Conservation (phyloP, 2,329 filamentous ascomycete genomes). For the Nemania sp. region DNA sequence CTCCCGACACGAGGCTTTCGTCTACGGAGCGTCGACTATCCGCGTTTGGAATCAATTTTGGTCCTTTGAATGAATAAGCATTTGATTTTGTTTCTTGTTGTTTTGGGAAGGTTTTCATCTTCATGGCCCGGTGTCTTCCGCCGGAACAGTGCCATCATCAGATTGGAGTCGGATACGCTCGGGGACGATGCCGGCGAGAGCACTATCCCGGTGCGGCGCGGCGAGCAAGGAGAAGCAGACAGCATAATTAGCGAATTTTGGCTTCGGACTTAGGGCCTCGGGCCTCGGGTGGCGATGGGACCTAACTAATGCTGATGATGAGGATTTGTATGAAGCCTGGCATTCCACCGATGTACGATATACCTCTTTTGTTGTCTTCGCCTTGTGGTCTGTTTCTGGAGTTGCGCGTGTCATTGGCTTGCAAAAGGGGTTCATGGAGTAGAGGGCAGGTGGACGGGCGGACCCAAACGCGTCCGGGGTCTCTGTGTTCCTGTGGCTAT, state of each 20-base stretch:
- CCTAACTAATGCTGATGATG: slow-evolving; percentile 28
- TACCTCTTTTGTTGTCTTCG: slow-evolving; percentile 17
- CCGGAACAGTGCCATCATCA: background rate
- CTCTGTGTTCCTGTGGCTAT: slow-evolving; percentile 1
- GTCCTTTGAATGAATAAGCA: too few relatives aligned
- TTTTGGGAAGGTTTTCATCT: background rate
- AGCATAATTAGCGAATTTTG: slow-evolving; percentile 14
- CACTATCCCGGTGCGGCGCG: too few relatives aligned
- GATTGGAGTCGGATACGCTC: slow-evolving; percentile 1
- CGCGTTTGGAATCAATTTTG: slow-evolving; percentile 30
- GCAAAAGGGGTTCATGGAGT: slow-evolving; percentile 31
- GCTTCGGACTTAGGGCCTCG: too few relatives aligned
- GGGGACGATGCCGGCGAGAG: background rate
- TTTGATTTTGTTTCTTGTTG: slow-evolving; percentile 18
- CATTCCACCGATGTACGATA: slow-evolving; percentile 30
- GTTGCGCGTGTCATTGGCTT: slow-evolving; percentile 18
- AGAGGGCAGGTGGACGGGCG: slow-evolving; percentile 22
- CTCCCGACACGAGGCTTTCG: slow-evolving; percentile 14
- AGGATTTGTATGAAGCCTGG: slow-evolving; percentile 25
- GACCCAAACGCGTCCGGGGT: slow-evolving; percentile 10
- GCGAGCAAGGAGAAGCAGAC: background rate
- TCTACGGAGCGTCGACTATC: slow-evolving; percentile 18
- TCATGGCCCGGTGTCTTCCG: background rate
- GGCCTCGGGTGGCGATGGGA: slow-evolving; percentile 8
- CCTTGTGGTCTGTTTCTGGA: too few relatives aligned